Conservation (phyloP, 2,329 filamentous ascomycete species). For the Aureobasidium sp. region DNA sequence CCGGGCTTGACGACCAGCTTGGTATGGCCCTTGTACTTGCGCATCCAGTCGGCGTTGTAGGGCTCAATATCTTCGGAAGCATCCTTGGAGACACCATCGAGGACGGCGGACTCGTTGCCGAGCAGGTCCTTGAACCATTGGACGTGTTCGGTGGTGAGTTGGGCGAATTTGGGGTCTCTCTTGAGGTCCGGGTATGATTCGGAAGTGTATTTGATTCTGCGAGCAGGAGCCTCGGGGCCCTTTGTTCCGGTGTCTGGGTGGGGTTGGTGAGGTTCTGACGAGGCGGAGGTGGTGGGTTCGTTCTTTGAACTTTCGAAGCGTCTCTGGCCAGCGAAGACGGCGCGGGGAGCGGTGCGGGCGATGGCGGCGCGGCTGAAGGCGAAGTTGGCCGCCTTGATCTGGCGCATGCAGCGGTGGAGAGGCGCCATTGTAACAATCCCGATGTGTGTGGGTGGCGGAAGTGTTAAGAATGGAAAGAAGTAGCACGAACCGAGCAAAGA, state of each 20-base stretch:
- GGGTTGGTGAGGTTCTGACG: conserved; percentile 15
- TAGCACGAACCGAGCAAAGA: background rate
- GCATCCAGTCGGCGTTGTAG: conserved; percentile 98
- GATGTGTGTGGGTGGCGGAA: background rate
- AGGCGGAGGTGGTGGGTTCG: conserved; percentile 23
- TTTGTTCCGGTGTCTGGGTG: conserved; percentile 22
- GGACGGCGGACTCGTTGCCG: conserved; percentile 65
- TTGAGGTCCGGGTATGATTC: conserved; percentile 79
- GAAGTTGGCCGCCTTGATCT: conserved; percentile 24
- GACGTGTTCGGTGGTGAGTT: conserved; percentile 70
- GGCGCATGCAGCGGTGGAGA: conserved; percentile 18
- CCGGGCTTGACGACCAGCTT: conserved; percentile 78
- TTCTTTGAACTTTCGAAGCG: conserved; percentile 24
- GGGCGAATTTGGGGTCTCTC: conserved; percentile 65
- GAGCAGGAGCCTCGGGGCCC: conserved; percentile 20
- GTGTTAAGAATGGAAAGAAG: background rate
- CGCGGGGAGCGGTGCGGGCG: conserved; percentile 18
- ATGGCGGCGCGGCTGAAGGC: conserved; percentile 20
- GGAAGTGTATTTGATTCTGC: conserved; percentile 64
- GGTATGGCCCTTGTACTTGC: conserved; percentile 89
- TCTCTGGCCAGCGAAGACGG: conserved; percentile 16
- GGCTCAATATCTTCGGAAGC: conserved; percentile 73
- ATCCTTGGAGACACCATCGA: conserved; percentile 72
- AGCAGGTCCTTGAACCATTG: conserved; percentile 73
- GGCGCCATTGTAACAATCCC: conserved; percentile 11